phyloP scores from a whole-genome alignment of 2,329 filamentous ascomycete genomes.

The Aspergillus sp. region DNA sequence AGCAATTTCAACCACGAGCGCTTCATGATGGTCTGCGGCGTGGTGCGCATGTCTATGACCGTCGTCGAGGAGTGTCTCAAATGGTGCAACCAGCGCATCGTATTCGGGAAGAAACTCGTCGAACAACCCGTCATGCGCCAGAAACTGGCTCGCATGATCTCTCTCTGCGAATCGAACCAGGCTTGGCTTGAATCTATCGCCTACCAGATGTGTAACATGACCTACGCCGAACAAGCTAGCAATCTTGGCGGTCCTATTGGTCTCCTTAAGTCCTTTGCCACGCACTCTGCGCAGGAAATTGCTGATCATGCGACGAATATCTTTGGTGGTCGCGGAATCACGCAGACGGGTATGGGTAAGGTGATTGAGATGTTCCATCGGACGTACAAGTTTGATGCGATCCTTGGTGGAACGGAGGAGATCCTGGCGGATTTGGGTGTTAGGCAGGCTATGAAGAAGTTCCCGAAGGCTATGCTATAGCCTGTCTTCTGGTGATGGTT shows the following conservation, averaged over 20 bases:
- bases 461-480: slow-evolving; percentile 78
- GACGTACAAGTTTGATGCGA: slow-evolving; percentile 74
- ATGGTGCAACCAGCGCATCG: slow-evolving; percentile 79
- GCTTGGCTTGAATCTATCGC: slow-evolving; percentile 79
- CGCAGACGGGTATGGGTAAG: slow-evolving; percentile 74
- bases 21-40: slow-evolving; percentile 65
- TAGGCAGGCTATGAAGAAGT: slow-evolving; percentile 72
- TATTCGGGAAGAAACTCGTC: slow-evolving; percentile 75
- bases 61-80: slow-evolving; percentile 80
- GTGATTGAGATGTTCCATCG: slow-evolving; percentile 79
- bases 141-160: slow-evolving; percentile 84
- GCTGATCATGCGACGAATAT: slow-evolving; percentile 80
- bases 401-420: slow-evolving; percentile 76
- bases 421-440: slow-evolving; percentile 75
- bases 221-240: slow-evolving; percentile 67
- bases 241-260: slow-evolving; percentile 74
- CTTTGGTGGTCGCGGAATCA: slow-evolving; percentile 74
- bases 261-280: slow-evolving; percentile 71
- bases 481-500: slow-evolving; percentile 1
- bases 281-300: slow-evolving; percentile 71
- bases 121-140: slow-evolving; percentile 74
- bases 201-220: slow-evolving; percentile 83
- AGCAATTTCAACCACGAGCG: slow-evolving; percentile 86
- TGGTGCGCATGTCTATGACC: slow-evolving; percentile 58
- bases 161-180: slow-evolving; percentile 72